Percentiles rank a stretch among this genome's conserved stretches.
These are phyloP conservation scores for Clitopilus hobsonii DNA, from an alignment of 768 basidiomycete species.

Conservation along the genomic window DNA sequence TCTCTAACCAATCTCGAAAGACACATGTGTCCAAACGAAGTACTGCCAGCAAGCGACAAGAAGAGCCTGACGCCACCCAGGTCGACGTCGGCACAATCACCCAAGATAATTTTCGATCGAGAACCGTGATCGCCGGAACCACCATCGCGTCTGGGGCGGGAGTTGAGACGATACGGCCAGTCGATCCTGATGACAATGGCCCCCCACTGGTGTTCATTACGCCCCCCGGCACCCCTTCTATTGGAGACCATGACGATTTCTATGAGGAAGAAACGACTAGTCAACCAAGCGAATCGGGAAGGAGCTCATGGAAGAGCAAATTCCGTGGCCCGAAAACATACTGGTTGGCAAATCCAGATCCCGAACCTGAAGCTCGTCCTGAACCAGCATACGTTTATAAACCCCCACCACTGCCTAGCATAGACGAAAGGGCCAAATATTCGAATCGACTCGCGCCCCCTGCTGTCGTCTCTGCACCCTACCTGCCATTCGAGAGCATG, in stretches of 20 bases:
- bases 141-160: not conserved
- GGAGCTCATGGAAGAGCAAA: slow-evolving; percentile 15
- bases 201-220: slow-evolving; percentile 31
- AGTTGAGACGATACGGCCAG: not conserved
- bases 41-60: not conserved
- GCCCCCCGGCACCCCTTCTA: slow-evolving; percentile 21
- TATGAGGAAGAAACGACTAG: not conserved
- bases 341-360: slow-evolving; percentile 25
- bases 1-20: not conserved
- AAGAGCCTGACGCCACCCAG: not conserved
- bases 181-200: slow-evolving; percentile 10
- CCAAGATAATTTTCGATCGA: not conserved
- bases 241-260: not conserved
- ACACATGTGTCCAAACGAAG: not conserved
- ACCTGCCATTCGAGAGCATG: slow-evolving; percentile 1
- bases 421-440: slow-evolving; percentile 7
- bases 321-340: slow-evolving; percentile 11
- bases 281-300: slow-evolving; percentile 6
- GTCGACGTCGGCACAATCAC: not conserved
- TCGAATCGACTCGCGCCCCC: slow-evolving; percentile 13
- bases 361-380: slow-evolving; percentile 11
- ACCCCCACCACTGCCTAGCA: slow-evolving; percentile 15
- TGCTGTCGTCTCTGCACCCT: not conserved
- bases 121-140: not conserved
- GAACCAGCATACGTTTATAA: slow-evolving; percentile 9